Evolutionary conservation across 2,329 filamentous ascomycete species (phyloP), one percentile per base, ranked within the genome.

Genomic region (Emmonsia crescens): DNA sequence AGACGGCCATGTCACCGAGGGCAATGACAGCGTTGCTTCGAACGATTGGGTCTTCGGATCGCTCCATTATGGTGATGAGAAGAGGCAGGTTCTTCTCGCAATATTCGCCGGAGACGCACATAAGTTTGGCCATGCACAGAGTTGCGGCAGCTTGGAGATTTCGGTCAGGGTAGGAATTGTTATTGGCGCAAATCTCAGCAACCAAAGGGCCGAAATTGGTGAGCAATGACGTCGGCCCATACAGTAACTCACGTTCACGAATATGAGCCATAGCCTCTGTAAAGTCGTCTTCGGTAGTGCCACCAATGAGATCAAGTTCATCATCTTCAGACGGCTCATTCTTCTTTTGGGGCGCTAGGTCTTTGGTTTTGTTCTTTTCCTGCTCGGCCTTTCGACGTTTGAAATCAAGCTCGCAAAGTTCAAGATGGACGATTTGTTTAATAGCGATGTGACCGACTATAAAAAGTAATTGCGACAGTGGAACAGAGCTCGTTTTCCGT

Each of bases 381-480:
- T 77, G 73, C 74, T 78, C 77, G 60, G 73, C 73, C 79, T 99
- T 99, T 66, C 93, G 85, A 60, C 93, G 89, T 79, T 99, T 99
- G 76, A 99, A 99, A 74, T 99, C 94, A 57, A 94, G 85, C 72
- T 99, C 94, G 73, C 92, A 96, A n/a, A 97, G 82, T 70, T 99
- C 94, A 12, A 99, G 83, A 73, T 99, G 94, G 0, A 99, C 95
- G 68, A 99, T 99, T 72, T 99, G 95, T 77, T 99, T 99, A 72
- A 99, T 94, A 16, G 94, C 94, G 56, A 97, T 89, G 71, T 99
- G 94, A 0, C 94, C 94, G 36, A 97, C 93, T 42, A 96, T 88
- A 72, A 97, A 97, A 0, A 99, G 81, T 1, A 99, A 82, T 70
- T 97, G 94, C 0, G 94, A 96, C 1, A 99, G 80, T 0, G 85